phyloP scores from a whole-genome alignment of 176 grass and related monocot genomes.

The Miscanthus lutarioriparius region DNA sequence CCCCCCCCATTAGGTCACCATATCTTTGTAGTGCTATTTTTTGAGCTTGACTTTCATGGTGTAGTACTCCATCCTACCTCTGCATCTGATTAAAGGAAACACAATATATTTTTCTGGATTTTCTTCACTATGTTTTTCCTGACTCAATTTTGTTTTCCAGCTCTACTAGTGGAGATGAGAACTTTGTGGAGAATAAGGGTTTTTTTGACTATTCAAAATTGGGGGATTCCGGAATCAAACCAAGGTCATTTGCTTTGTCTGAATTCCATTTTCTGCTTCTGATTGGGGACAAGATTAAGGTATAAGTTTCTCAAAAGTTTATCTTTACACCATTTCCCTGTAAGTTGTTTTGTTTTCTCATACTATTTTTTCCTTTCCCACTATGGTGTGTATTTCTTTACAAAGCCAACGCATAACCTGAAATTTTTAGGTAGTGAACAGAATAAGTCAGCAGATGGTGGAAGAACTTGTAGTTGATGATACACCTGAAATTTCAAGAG shows the following conservation, averaged over 20 bases:
- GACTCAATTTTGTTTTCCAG: constrained; percentile 46
- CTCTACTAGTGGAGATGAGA: constrained; percentile 84
- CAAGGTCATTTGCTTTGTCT: constrained; percentile 83
- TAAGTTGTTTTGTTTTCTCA: neutral
- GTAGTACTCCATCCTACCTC: constrained; percentile 14
- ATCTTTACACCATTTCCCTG: constrained; percentile 7
- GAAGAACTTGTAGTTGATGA: constrained; percentile 88
- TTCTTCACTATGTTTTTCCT: constrained; percentile 1
- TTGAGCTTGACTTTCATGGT: neutral
- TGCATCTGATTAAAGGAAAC: constrained; percentile 2
- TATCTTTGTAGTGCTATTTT: constrained; percentile 1
- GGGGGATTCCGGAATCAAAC: constrained; percentile 63
- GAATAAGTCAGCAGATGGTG: constrained; percentile 85
- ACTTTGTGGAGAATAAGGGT: constrained; percentile 98
- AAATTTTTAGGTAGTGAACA: constrained; percentile 81
- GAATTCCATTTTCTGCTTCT: constrained; percentile 96
- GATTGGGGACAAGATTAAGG: constrained; percentile 85
- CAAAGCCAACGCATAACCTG: constrained; percentile 32
- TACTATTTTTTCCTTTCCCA: neutral
- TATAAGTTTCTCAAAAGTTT: constrained; percentile 40
- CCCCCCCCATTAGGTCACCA: neutral
- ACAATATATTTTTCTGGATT: constrained; percentile 18
- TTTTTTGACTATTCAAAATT: constrained; percentile 93
- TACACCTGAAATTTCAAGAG: constrained; percentile 71
- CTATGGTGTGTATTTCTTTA: neutral